Evolutionary conservation across 1,284 basidiomycete species (phyloP).

Genomic region (Rhodofomes roseus): DNA sequence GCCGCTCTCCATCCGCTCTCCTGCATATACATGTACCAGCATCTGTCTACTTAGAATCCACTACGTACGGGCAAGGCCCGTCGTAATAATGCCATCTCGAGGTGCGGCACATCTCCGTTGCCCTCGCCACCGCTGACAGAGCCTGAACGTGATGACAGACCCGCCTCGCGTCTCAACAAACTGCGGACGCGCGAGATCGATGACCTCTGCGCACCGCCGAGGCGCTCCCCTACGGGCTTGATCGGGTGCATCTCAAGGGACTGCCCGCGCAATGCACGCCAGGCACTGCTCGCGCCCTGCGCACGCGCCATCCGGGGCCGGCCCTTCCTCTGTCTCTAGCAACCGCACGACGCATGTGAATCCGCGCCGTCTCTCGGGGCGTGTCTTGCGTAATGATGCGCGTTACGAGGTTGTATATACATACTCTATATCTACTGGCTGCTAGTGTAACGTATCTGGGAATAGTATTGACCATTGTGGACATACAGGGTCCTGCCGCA

Average conservation of each 20-base stretch:
- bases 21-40: slow-evolving; percentile 5
- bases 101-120: neutral
- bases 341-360: slow-evolving; percentile 7
- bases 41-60: slow-evolving; percentile 4
- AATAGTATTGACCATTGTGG: neutral
- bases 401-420: slow-evolving; percentile 2
- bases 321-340: slow-evolving; percentile 5
- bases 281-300: slow-evolving; percentile 6
- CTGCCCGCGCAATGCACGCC: neutral
- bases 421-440: neutral
- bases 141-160: neutral
- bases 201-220: neutral
- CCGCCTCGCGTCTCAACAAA: neutral
- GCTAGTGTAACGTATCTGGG: neutral
- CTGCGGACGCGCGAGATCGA: slow-evolving; percentile 1
- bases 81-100: neutral
- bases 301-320: slow-evolving; percentile 4
- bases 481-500: neutral
- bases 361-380: slow-evolving; percentile 2
- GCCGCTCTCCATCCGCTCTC: slow-evolving; percentile 10
- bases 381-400: slow-evolving; percentile 10
- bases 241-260: neutral
- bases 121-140: slow-evolving; percentile 2
- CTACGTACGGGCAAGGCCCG: neutral
- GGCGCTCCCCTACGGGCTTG: neutral